phyloP scores from a whole-genome alignment of 768 basidiomycete genomes.

The Amanita muscaria region DNA sequence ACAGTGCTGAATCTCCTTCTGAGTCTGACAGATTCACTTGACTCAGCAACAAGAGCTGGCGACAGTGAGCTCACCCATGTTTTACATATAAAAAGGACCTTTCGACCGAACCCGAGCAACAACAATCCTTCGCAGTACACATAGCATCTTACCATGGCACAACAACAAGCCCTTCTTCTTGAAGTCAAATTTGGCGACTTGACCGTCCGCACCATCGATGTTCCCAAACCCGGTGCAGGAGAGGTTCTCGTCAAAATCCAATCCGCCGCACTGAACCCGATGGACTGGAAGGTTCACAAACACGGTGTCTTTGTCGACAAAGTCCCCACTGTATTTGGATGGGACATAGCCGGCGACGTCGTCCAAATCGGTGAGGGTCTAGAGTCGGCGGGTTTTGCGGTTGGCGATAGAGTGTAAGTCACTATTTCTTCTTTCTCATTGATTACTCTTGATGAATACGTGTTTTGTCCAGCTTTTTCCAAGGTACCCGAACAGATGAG shows the following conservation, averaged over 20 bases:
- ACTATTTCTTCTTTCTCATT: background rate
- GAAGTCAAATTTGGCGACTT: conserved; percentile 14
- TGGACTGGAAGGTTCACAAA: conserved; percentile 29
- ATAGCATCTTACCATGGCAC: too few relatives aligned
- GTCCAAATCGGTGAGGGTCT: conserved; percentile 30
- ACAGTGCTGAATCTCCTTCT: too few relatives aligned
- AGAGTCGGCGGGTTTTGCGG: conserved; percentile 19
- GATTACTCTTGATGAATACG: background rate
- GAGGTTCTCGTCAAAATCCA: conserved; percentile 35
- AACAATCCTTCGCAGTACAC: too few relatives aligned
- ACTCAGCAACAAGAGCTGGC: too few relatives aligned
- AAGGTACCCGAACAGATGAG: conserved; percentile 22
- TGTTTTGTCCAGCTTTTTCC: conserved; percentile 17
- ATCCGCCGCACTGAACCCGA: conserved; percentile 37
- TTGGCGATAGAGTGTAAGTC: conserved; percentile 27
- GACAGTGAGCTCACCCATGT: too few relatives aligned
- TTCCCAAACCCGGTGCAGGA: conserved; percentile 25
- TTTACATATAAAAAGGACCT: too few relatives aligned
- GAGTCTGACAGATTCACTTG: too few relatives aligned
- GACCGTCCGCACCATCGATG: conserved; percentile 12
- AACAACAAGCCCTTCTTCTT: conserved; percentile 22
- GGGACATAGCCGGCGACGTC: conserved; percentile 31
- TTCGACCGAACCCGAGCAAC: too few relatives aligned
- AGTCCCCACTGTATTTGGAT: conserved; percentile 30
- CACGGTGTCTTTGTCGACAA: conserved; percentile 21